Conservation (phyloP, 768 basidiomycete species). For the Suillus decipiens region DNA sequence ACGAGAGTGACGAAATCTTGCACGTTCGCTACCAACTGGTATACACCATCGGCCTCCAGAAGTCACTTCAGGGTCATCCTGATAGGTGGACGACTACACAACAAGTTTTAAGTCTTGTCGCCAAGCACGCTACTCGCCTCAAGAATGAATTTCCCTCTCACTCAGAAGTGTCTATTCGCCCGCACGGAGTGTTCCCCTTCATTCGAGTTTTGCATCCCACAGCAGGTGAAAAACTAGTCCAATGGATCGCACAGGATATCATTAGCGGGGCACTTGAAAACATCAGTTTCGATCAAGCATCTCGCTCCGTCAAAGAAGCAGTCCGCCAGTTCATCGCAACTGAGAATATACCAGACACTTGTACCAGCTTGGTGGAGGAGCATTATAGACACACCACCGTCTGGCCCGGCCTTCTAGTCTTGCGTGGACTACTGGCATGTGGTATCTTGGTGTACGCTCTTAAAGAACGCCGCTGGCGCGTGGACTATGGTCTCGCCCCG, state of each 20-base stretch:
- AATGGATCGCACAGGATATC: slow-evolving; percentile 13
- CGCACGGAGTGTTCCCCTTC: slow-evolving; percentile 10
- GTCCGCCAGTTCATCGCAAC: slow-evolving; percentile 28
- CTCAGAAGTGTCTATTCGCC: slow-evolving; percentile 20
- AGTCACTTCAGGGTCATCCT: too few species aligned
- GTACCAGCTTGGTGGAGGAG: slow-evolving; percentile 12
- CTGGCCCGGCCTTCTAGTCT: too few species aligned
- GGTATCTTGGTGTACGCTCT: too few species aligned
- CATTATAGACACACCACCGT: background rate
- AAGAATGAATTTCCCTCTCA: slow-evolving; percentile 13
- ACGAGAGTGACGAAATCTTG: background rate
- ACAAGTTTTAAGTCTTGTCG: slow-evolving; percentile 30
- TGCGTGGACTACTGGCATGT: too few species aligned
- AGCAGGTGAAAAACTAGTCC: slow-evolving; percentile 12
- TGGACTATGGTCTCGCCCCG: too few species aligned
- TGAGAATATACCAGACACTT: slow-evolving; percentile 4
- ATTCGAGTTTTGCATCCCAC: slow-evolving; percentile 17
- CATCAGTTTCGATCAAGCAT: background rate
- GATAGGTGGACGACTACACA: slow-evolving; percentile 25
- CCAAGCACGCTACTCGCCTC: too few species aligned
- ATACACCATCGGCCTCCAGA: too few species aligned
- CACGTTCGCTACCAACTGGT: background rate
- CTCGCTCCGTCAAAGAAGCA: too few species aligned
- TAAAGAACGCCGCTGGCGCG: too few species aligned
- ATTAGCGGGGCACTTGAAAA: slow-evolving; percentile 9